A percentile compares a stretch with the other conserved stretches of the same genome.
Conservation (phyloP, 2,329 filamentous ascomycete genomes). For the Ascochyta rabiei region DNA sequence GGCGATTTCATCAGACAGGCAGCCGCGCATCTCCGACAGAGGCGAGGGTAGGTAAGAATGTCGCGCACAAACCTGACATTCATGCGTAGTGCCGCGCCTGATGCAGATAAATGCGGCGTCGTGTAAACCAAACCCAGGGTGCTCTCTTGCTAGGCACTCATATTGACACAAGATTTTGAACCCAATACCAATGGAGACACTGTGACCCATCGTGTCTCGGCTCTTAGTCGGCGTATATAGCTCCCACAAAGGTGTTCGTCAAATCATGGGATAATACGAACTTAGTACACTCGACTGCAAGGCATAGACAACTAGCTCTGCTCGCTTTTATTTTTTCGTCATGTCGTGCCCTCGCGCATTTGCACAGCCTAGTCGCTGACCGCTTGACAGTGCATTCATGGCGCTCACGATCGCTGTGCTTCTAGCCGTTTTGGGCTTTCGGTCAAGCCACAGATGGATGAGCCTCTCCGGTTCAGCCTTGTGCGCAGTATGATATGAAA, state of each 20-base stretch:
- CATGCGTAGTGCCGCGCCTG: slow-evolving; percentile 19
- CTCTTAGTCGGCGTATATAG: not conserved
- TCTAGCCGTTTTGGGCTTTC: slow-evolving; percentile 10
- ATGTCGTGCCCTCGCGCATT: not conserved
- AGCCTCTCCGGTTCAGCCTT: slow-evolving; percentile 28
- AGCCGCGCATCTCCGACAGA: slow-evolving; percentile 34
- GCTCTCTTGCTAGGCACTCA: not conserved
- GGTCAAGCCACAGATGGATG: slow-evolving; percentile 11
- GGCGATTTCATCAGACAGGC: slow-evolving; percentile 46
- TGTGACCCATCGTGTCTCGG: not conserved
- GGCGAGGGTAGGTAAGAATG: slow-evolving; percentile 13
- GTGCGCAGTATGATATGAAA: slow-evolving; percentile 3
- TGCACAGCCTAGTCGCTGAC: slow-evolving; percentile 12
- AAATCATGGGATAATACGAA: not conserved
- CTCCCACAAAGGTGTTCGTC: not conserved
- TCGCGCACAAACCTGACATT: not conserved
- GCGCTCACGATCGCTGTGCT: slow-evolving; percentile 5
- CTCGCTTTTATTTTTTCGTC: not conserved
- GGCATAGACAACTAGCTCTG: not conserved
- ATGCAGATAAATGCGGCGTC: slow-evolving; percentile 25
- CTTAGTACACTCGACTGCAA: not conserved
- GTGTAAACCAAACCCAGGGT: slow-evolving; percentile 19
- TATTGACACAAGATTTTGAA: too few species aligned
- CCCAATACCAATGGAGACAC: not conserved
- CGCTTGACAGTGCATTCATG: slow-evolving; percentile 7